phyloP scores from a whole-genome alignment of 768 basidiomycete genomes.

The Termitomyces sp. region DNA sequence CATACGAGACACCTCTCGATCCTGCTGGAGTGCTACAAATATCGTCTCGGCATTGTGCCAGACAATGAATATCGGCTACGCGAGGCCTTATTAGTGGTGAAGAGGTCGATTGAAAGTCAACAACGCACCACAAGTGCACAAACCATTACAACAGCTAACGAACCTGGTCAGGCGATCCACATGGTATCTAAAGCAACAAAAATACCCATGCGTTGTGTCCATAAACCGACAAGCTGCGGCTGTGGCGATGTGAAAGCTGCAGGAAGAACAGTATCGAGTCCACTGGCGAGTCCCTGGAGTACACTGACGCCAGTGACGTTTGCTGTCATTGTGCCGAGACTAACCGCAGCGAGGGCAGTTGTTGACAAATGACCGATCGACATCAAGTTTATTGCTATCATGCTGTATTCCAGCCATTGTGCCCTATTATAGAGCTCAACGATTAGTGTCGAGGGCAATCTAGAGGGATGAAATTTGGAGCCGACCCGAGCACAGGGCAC shows the following conservation, averaged over 20 bases:
- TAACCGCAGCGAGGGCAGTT: too few species aligned
- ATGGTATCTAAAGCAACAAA: not conserved
- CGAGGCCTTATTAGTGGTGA: too few species aligned
- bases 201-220: slow-evolving; percentile 61
- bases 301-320: too few species aligned
- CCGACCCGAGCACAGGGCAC: not conserved
- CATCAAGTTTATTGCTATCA: too few species aligned
- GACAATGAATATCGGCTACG: slow-evolving; percentile 6
- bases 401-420: too few species aligned
- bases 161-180: not conserved
- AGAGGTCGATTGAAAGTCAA: not conserved
- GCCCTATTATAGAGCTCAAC: not conserved
- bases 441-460: too few species aligned
- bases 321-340: too few species aligned
- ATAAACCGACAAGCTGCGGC: slow-evolving; percentile 40
- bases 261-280: too few species aligned
- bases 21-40: not conserved
- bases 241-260: too few species aligned
- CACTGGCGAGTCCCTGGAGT: too few species aligned
- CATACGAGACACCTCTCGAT: not conserved
- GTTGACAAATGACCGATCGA: too few species aligned
- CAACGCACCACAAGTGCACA: slow-evolving; percentile 1
- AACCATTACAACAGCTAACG: too few species aligned
- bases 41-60: slow-evolving; percentile 1
- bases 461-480: not conserved